A percentile compares a stretch with the other conserved stretches of the same genome.
These are phyloP conservation scores for Actinomucor elegans DNA, from an alignment of 371 early-diverging fungal species.

Conservation along the genomic window DNA sequence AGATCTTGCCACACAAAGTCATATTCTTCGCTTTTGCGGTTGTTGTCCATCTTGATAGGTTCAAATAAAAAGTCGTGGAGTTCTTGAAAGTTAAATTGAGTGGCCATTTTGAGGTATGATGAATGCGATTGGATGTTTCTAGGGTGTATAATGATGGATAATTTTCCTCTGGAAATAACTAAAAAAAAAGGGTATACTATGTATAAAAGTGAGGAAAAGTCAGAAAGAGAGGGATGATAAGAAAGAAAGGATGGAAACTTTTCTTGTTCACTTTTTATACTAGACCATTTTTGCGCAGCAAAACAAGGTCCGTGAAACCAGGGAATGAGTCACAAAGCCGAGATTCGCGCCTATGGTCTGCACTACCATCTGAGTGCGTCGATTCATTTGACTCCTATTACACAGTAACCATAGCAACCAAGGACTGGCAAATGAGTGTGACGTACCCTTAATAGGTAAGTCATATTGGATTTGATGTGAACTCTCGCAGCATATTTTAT, in stretches of 20 bases:
- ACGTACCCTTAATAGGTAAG: not conserved
- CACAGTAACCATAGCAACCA: not conserved
- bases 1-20: conserved; percentile 21
- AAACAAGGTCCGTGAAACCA: conserved; percentile 4
- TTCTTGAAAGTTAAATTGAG: conserved; percentile 13
- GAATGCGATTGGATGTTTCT: not conserved
- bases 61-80: conserved; percentile 19
- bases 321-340: conserved; percentile 10
- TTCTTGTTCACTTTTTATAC: conserved; percentile 16
- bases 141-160: not conserved
- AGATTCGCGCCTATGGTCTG: not conserved
- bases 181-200: conserved; percentile 8
- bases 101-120: conserved; percentile 6
- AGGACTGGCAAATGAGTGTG: no score
- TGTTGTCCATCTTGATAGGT: not conserved
- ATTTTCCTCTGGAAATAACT: not conserved
- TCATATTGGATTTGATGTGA: not conserved
- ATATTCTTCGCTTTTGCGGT: conserved; percentile 4
- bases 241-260: conserved; percentile 6
- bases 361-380: not conserved
- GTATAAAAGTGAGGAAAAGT: not conserved
- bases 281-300: conserved; percentile 7
- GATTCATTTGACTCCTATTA: not conserved
- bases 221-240: not conserved
- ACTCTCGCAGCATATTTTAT: not conserved